These are phyloP conservation scores for Eurotiales sp. DNA, from an alignment of 2,329 filamentous ascomycete genomes.

Conservation along the genomic window DNA sequence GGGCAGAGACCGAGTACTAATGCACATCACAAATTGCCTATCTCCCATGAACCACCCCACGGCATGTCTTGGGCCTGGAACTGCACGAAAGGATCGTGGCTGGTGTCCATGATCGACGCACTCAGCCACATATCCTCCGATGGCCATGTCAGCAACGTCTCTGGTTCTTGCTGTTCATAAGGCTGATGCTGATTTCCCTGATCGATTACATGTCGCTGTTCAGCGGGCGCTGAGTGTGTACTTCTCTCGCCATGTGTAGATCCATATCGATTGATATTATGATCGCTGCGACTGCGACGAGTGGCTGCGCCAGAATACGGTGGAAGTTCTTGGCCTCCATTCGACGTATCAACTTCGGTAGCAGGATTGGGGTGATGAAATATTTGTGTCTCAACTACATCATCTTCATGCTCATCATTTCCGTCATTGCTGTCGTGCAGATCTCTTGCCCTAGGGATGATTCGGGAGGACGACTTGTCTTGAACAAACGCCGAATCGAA, in stretches of 20 bases:
- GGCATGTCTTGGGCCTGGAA: conserved; percentile 26
- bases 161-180: conserved; percentile 12
- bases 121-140: conserved; percentile 20
- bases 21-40: conserved; percentile 23
- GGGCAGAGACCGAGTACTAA: background rate
- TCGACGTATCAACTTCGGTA: conserved; percentile 23
- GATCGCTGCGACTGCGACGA: conserved; percentile 3
- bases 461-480: background rate
- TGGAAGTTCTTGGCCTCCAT: conserved; percentile 28
- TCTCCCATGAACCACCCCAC: conserved; percentile 26
- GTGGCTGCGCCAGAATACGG: conserved; percentile 22
- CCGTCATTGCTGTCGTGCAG: background rate
- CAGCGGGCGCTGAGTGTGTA: conserved; percentile 8
- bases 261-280: background rate
- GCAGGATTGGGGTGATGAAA: conserved; percentile 25
- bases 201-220: conserved; percentile 4
- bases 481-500: conserved; percentile 23
- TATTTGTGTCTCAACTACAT: conserved; percentile 27
- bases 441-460: background rate
- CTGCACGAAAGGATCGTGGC: conserved; percentile 28
- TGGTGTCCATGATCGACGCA: conserved; percentile 26
- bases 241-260: background rate
- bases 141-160: conserved; percentile 14
- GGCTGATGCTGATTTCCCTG: no score
- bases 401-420: conserved; percentile 9